Percentiles rank a stretch among this genome's conserved stretches.
Conservation (phyloP, 805 yeast species). For the Metschnikowia proteae region DNA sequence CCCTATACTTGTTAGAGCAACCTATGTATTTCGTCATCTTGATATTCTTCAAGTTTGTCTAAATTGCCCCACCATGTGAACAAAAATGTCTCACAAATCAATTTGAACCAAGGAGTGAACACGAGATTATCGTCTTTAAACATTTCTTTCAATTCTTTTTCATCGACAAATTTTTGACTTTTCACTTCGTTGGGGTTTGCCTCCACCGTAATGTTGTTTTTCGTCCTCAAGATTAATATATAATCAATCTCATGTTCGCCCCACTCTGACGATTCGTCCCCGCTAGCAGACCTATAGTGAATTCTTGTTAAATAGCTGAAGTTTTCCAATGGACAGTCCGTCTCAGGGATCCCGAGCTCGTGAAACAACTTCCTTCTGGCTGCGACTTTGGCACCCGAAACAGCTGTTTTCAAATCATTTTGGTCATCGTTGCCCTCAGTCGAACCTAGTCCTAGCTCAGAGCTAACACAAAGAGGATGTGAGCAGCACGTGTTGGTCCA, state of each 20-base stretch:
- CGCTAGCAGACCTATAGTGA: constrained; percentile 83
- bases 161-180: constrained; percentile 71
- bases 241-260: constrained; percentile 98
- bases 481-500: constrained; percentile 99
- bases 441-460: constrained; percentile 62
- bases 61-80: constrained; percentile 92
- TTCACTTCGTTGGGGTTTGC: constrained; percentile 74
- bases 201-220: constrained; percentile 50
- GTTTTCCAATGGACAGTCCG: constrained; percentile 56
- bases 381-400: constrained; percentile 78
- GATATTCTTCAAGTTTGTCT: constrained; percentile 51
- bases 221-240: constrained; percentile 70
- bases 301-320: constrained; percentile 89
- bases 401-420: constrained; percentile 50
- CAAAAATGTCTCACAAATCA: constrained; percentile 86
- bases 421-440: constrained; percentile 11
- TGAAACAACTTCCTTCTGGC: constrained; percentile 91
- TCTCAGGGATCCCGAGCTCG: constrained; percentile 77
- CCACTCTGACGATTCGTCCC: constrained; percentile 64
- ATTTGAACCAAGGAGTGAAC: constrained; percentile 98
- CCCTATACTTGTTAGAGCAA: constrained; percentile 31
- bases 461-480: constrained; percentile 83
- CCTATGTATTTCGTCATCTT: constrained; percentile 46
- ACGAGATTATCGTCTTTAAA: constrained; percentile 60
- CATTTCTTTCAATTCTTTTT: constrained; percentile 67